phyloP scores from a whole-genome alignment of 768 basidiomycete genomes.

The Strobilomyces dryophilus region DNA sequence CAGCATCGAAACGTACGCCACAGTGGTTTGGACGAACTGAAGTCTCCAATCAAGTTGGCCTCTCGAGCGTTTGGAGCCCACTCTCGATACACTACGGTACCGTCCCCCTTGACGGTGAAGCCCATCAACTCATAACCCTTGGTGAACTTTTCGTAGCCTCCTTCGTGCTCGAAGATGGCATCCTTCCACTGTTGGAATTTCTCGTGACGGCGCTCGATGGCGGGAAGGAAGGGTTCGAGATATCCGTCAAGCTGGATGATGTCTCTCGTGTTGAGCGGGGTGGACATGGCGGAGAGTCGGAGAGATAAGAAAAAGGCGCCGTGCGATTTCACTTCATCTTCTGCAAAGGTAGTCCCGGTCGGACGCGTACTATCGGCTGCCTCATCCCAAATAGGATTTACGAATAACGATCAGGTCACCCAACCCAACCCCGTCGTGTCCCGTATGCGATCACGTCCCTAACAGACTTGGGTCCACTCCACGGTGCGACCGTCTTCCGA shows the following conservation, averaged over 20 bases:
- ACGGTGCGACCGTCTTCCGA: conserved; percentile 31
- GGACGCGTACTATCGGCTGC: too few relatives aligned
- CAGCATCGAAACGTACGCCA: not conserved
- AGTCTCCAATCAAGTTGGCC: conserved; percentile 89
- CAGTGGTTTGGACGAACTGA: conserved; percentile 62
- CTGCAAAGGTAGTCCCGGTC: not conserved
- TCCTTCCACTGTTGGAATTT: conserved; percentile 73
- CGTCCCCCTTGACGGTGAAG: conserved; percentile 63
- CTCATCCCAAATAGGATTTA: conserved; percentile 12
- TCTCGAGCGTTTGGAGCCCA: conserved; percentile 92
- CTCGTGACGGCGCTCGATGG: conserved; percentile 67
- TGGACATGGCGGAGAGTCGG: conserved; percentile 17
- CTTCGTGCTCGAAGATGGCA: conserved; percentile 71
- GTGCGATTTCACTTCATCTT: not conserved
- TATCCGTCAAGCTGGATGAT: conserved; percentile 67
- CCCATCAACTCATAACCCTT: conserved; percentile 60
- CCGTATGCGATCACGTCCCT: conserved; percentile 62
- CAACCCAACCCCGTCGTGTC: conserved; percentile 59
- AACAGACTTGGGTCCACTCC: conserved; percentile 38
- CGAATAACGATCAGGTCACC: conserved; percentile 5
- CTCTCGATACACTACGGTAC: conserved; percentile 80
- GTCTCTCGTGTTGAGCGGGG: conserved; percentile 49
- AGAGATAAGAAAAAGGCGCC: not conserved
- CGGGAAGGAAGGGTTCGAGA: conserved; percentile 67
- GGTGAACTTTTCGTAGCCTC: conserved; percentile 72